Base-by-base conservation (phyloP, 768 basidiomycete species). In the Leccinum ochraceum region DNA sequence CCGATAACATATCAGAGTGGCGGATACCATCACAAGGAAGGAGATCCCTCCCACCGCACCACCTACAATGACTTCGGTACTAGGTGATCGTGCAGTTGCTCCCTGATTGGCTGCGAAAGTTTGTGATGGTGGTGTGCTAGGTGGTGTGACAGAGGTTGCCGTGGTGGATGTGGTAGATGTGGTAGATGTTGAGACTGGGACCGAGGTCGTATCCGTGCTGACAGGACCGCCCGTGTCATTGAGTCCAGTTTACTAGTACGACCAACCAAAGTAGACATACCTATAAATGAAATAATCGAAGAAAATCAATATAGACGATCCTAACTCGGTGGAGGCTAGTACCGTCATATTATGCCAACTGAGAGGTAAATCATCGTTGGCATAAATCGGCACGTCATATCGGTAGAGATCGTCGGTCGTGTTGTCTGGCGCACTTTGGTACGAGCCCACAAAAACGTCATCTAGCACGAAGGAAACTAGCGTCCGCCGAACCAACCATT, bases 241-340 rank as follows among this genome's bases (percentile, higher is more conserved):
- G 34, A 39, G 39, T 39, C 39, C 39, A 17, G 17, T 17, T 17
- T 1, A 8, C 8, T 39, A 30, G 28, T 30, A 17, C 9, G 4
- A 39, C 39, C 17, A 39, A 39, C 37, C 6, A 17, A 39, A 39
- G 7, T 3, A 8, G 37, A 60, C 65, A 1, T 32, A 66, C 64
- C 61, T 66, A 26, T 68, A 68, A 34, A 68, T 48, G n/a, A 68
- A 24, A 46, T 68, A 68, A 16, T 67, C 67, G 8, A 66, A 66
- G 4, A 65, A 32, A 1, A 67, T 61, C 39, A 67, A 59, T 32
- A 65, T 54, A 0, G 26, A 7, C 11, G 53, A 13, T 24, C 50
- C 2, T 54, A n/a, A n/a, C 17, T 57, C 39, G 39, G 39, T 30
- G 48, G 49, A 22, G 1, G 67, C 59, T 22, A 54, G 24, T 24